Base-by-base conservation (phyloP, 2,329 filamentous ascomycete genomes). In the Aspergillus sp. region DNA sequence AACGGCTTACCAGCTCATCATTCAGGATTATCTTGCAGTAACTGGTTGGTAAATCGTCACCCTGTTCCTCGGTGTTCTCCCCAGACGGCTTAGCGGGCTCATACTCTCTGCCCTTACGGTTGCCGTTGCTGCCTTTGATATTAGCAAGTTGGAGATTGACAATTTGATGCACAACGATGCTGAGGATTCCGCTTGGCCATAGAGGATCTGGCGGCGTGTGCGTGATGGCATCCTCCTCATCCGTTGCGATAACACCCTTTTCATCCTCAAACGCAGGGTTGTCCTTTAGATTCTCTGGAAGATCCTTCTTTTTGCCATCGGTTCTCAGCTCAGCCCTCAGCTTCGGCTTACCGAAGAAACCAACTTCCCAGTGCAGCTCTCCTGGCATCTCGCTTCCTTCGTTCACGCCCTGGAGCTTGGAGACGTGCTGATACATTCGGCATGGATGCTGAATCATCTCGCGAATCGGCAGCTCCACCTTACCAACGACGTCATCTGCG, bases 1-100 rank as follows among this genome's bases (percentile, higher is more conserved):
- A 15, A 8, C 11, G 34, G 71, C 80, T 69, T 76, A 87, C 86
- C 68, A 97, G 79, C 70, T 96, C 88, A 71, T 98, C 94, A 68
- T 97, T 97, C 76, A 91, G 83, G 11, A 95, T 79, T 58, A 99
- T 93, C 1, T 93, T 97, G 80, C 93, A 97, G 79, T 99, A 99
- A 45, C 92, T 91, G 64, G 90, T 97, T 0, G 95, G 95, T 31
- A 98, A 81, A 54, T 89, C 85, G 65, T 88, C 89, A 67, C 90
- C 86, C 70, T 92, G 85, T 77, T 98, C 94, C 67, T 97, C 92
- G 61, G 90, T 95, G 61, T 89, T 88, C 71, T 97, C 93, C 7
- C 95, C 94, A 59, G 89, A 92, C 38, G 88, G 84, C 60, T 92
- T 91, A 3, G 93, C 94, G 1, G 94, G 93, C 74, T 96, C 93